Base-by-base conservation (phyloP, 1,284 basidiomycete species). In the Cutaneotrichosporon dermatis region DNA sequence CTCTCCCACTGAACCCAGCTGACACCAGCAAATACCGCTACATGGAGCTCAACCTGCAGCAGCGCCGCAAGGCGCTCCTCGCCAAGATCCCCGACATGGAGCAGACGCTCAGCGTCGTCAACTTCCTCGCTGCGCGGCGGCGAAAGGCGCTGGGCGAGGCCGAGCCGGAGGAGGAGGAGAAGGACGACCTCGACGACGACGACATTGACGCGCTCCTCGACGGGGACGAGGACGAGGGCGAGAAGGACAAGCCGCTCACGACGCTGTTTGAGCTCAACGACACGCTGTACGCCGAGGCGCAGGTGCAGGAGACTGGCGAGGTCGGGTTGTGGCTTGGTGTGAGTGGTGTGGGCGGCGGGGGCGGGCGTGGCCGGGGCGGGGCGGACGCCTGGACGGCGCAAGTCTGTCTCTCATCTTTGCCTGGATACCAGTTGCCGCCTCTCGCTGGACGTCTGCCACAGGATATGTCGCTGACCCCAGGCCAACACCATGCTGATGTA, bases 401-500 rank as follows among this genome's bases (percentile, higher is more conserved):
- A 25, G 25, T 25, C 25, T 25, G 25, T 25, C 25, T 25, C 25
- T 25, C 25, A 25, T 25, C 25, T 25, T 25, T 25, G 25, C 25
- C 25, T 25, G 25, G 25, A 25, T 25, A 25, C 25, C 25, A 25
- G 25, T 25, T 25, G 25, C 25, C 25, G 25, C 25, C 25, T 25
- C 25, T 25, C 25, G 25, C 25, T 25, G 25, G 25, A 25, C 25
- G 25, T 25, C 25, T 25, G 25, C 25, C 25, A 25, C 25, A 25
- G 25, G 25, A 25, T 25, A 25, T 25, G 25, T 25, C 25, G 25
- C 55, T 57, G 16, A 58, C 53, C 55, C 13, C 67, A 92, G 94
- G 95, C 96, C 43, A 98, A 98, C 66, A 92, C 95, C 3, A 98
- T 99, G 95, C 83, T 99, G 3, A 89, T 93, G 2, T 99, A 99